Conservation (phyloP, 495 filamentous ascomycete genomes). For the Poronia punctata region DNA sequence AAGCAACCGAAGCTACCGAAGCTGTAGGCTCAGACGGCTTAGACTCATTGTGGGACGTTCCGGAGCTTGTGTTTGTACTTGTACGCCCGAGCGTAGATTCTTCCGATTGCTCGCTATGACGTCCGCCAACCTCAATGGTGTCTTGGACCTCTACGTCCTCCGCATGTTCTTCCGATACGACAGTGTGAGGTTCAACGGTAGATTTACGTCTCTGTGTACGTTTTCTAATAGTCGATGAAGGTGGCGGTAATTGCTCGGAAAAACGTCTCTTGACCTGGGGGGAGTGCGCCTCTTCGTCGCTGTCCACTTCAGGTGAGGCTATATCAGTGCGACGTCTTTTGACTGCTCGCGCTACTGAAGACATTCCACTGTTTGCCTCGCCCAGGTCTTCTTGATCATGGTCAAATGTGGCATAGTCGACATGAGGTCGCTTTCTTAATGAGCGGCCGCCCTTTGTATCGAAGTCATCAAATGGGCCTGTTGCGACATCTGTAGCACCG, state of each 20-base stretch:
- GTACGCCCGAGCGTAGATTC: constrained; percentile 12
- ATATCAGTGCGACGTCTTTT: constrained; percentile 26
- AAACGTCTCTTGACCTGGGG: constrained; percentile 24
- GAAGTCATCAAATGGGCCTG: constrained; percentile 23
- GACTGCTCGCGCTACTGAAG: constrained; percentile 15
- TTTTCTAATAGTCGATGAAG: constrained; percentile 21
- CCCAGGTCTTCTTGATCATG: constrained; percentile 31
- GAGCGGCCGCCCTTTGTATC: constrained; percentile 42
- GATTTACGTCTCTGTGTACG: constrained; percentile 29
- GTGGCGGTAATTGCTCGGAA: constrained; percentile 21
- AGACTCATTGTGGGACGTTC: constrained; percentile 9
- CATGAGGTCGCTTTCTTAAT: constrained; percentile 37
- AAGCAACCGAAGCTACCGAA: too few relatives aligned
- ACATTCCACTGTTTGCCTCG: constrained; percentile 14
- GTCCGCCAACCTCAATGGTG: constrained; percentile 41
- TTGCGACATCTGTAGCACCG: too few relatives aligned
- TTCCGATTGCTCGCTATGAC: constrained; percentile 21
- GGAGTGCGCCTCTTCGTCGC: constrained; percentile 19
- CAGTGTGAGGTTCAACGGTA: constrained; percentile 19
- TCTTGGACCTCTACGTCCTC: constrained; percentile 42
- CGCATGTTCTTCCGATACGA: constrained; percentile 22
- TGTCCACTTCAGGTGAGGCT: constrained; percentile 16
- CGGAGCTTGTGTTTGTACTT: constrained; percentile 13
- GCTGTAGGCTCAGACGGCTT: constrained; percentile 1
- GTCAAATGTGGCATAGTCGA: constrained; percentile 41